Base-by-base conservation (phyloP, 2,329 filamentous ascomycete species). In the Diaporthe capsici region DNA sequence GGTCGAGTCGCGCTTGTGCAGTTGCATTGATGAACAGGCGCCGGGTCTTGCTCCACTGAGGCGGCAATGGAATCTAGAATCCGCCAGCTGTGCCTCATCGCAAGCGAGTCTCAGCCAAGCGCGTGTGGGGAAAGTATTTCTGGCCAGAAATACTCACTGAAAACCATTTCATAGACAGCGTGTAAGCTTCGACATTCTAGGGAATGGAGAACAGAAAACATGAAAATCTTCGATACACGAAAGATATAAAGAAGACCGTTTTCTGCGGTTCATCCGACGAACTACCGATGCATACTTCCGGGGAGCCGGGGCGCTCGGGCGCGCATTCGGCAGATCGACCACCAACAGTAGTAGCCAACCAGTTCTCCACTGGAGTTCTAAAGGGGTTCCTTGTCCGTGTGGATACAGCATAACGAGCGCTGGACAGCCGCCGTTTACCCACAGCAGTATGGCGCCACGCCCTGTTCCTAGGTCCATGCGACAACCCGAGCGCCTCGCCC, bases 1-100 rank as follows among this genome's bases (percentile, higher is more conserved):
- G 31, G 47, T 22, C 22, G 65, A n/a, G 47, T 28, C 65, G 65
- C 65, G 65, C 65, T 68, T 53, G 65, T 68, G 34, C 63, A 53
- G 65, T 68, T 53, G 47, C 65, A 68, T 68, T 68, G 34, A 68
- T 13, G 47, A 68, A 53, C 65, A 53, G 65, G 47, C 65, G 65
- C 65, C 65, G 22, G 25, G 47, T 25, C 6, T 22, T 53, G 47
- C 65, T 53, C 65, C 65, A 68, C 65, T 22, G 65, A 68, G 65
- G 65, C 65, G 65, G 47, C 47, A 68, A 68, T 17, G 28, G 51
- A 28, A 31, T n/a, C 20, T 57, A 20, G n/a, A 63, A 37, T 49
- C 44, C 25, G 44, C 10, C 63, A 39, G 47, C 63, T 51, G 44
- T 53, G 44, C 44, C 63, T 37, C 44, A 17, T 25, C 17, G 58